Evolutionary conservation across 257 asterid genomes (phyloP).

Genomic region (Fraxinus cuspidata): DNA sequence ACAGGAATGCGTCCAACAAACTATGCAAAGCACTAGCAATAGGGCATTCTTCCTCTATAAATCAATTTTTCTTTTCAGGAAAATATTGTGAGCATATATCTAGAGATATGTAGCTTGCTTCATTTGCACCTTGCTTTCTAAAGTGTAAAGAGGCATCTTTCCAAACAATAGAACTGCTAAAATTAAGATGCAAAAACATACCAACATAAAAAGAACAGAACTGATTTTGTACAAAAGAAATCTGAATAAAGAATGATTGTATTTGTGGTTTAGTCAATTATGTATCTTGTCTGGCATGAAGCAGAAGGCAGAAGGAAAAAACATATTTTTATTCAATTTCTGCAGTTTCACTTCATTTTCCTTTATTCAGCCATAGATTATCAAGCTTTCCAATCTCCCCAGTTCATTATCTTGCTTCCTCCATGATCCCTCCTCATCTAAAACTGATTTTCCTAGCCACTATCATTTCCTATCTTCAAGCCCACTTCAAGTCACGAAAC

Average conservation of each 20-base stretch:
- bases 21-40: too few species aligned
- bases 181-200: too few species aligned
- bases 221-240: not conserved
- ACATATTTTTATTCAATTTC: not conserved
- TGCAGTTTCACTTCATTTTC: not conserved
- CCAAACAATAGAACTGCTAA: too few species aligned
- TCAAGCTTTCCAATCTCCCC: not conserved
- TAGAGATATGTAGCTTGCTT: too few species aligned
- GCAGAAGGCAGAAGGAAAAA: not conserved
- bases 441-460: not conserved
- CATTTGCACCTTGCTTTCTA: too few species aligned
- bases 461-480: not conserved
- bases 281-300: not conserved
- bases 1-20: too few species aligned
- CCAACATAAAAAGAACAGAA: not conserved
- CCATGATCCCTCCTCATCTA: not conserved
- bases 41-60: too few species aligned
- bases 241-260: slow-evolving; percentile 1
- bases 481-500: not conserved
- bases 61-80: too few species aligned
- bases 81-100: too few species aligned
- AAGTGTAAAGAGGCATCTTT: too few species aligned
- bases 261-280: not conserved
- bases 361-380: not conserved
- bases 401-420: not conserved